Percentiles rank a stretch among this genome's conserved stretches.
Conservation (phyloP, 176 grass and related monocot species). For the Puya raimondii region DNA sequence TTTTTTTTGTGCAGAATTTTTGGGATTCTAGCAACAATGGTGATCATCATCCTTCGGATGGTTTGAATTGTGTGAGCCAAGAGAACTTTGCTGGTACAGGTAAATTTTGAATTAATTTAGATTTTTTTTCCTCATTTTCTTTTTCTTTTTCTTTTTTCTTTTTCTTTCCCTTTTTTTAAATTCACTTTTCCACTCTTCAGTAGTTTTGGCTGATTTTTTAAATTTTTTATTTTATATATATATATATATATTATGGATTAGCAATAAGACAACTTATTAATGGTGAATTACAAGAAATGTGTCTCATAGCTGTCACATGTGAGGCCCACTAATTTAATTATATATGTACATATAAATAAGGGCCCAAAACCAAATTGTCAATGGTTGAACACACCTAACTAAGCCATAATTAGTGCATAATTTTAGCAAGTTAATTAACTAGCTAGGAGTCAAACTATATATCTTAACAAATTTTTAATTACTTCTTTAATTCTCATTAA, state of each 20-base stretch:
- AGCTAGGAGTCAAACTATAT: no score
- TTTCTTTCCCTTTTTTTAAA: not conserved
- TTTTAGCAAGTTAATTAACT: no score
- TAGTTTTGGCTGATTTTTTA: no score
- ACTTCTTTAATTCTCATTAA: no score
- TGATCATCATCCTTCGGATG: constrained; percentile 32
- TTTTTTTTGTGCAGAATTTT: constrained; percentile 43
- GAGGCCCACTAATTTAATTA: not conserved
- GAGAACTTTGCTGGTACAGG: constrained; percentile 9
- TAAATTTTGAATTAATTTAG: not conserved
- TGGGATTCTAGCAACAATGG: constrained; percentile 44
- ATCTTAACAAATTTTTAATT: no score
- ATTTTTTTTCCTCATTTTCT: constrained; percentile 5
- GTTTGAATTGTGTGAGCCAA: constrained; percentile 2
- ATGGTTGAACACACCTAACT: no score
- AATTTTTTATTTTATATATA: no score
- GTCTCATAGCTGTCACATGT: not conserved
- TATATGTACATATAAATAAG: not conserved
- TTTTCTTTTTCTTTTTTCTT: constrained; percentile 19
- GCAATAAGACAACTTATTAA: not conserved
- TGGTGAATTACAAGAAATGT: not conserved
- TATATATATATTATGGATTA: not conserved
- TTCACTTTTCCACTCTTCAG: not conserved
- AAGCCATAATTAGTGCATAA: no score
- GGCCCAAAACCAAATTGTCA: not conserved